phyloP scores from a whole-genome alignment of 108 stramenopile species.

The Cyclotella kingstonii region DNA sequence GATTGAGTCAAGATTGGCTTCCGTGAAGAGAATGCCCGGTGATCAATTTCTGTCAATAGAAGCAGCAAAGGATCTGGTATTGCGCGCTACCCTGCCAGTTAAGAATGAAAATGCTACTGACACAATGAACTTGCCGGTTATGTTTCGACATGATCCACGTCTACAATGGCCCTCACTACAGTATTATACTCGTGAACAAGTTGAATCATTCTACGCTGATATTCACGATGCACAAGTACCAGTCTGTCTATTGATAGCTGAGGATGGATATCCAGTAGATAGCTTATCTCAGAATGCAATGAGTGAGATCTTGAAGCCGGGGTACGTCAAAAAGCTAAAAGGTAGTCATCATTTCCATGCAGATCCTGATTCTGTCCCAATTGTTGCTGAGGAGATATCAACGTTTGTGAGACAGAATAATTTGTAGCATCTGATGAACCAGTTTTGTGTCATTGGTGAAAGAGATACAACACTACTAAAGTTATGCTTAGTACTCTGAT shows the following conservation, averaged over 20 bases:
- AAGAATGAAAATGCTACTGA: background rate
- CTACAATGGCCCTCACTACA: slow-evolving; percentile 74
- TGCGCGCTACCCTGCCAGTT: slow-evolving; percentile 45
- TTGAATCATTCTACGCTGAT: slow-evolving; percentile 51
- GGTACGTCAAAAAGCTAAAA: slow-evolving; percentile 33
- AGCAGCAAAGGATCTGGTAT: slow-evolving; percentile 65
- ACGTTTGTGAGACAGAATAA: slow-evolving; percentile 27
- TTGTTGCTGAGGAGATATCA: slow-evolving; percentile 47
- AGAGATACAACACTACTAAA: no score
- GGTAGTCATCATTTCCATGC: slow-evolving; percentile 88
- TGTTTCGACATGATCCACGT: slow-evolving; percentile 75
- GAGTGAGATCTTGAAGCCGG: slow-evolving; percentile 47
- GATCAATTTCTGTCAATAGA: slow-evolving; percentile 70
- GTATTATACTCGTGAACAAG: slow-evolving; percentile 69
- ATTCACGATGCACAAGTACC: slow-evolving; percentile 42
- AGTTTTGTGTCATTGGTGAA: no score
- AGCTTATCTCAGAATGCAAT: slow-evolving; percentile 23
- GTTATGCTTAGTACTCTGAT: no score
- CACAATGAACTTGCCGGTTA: slow-evolving; percentile 26
- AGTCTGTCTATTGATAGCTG: slow-evolving; percentile 53
- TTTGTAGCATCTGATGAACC: slow-evolving; percentile 2
- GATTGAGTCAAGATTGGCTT: slow-evolving; percentile 49
- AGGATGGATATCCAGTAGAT: slow-evolving; percentile 74
- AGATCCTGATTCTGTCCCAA: slow-evolving; percentile 62
- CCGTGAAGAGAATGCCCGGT: slow-evolving; percentile 69